Evolutionary conservation across 306 rosid species (phyloP), one percentile per base, ranked within the genome.

Genomic region (Begonia peltatifolia): DNA sequence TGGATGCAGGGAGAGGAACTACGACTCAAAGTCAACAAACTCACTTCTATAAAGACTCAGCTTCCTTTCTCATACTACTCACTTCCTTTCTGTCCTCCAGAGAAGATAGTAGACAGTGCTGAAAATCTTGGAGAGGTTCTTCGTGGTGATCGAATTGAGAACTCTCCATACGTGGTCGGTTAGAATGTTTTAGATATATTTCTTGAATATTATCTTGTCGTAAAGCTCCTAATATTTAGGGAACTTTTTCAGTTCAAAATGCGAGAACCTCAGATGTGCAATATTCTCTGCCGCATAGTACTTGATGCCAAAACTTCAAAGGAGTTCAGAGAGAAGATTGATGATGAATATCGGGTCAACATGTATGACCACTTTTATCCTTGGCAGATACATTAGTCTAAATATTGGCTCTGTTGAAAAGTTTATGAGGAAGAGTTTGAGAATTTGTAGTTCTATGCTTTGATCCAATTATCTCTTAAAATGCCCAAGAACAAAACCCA

Each of bases 81-180:
- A 57, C 87, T 87, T 60, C 92, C 84, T 10, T 84, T 66, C 63
- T 64, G 81, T 22, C 9, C 13, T 2, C 96, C 96, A 0, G 12
- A 14, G 9, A 77, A 81, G 65, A 87, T 87, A 41, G 64, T 68
- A 66, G 96, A 87, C 51, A 87, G 92, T 71, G 69, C 96, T n/a
- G 96, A 87, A 75, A 87, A 87, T 71, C 94, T 87, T n/a, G 96
- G 96, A 67, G 96, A 87, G 73, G 96, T 87, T 14, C 92, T 87
- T 57, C 96, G 96, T 36, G 96, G 96, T 60, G 96, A 87, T 58
- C 90, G 96, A 18, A 87, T 87, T 64, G 96, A 87, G 65, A 87
- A 87, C 72, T 84, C 96, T 12, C 84, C 73, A 14, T 87, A 74
- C 69, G 73, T 47, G 83, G 96, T 87, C 23, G 63, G 96, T 76